Base-by-base conservation (phyloP, 768 basidiomycete genomes). In the Hericium coralloides region DNA sequence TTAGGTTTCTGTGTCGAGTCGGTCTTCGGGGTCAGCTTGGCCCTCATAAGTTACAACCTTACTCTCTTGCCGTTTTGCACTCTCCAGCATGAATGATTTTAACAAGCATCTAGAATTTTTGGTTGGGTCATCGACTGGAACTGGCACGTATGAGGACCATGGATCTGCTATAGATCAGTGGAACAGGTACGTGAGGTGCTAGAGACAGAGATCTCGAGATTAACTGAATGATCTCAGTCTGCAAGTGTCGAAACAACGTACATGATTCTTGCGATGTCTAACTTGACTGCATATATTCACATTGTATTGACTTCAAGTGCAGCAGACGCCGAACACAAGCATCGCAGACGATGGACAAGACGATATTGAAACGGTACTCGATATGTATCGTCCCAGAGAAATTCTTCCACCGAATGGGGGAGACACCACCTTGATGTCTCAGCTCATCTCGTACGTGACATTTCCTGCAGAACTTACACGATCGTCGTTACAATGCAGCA, bases 361-460 rank as follows among this genome's bases (percentile, higher is more conserved):
- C 3, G 53, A 54, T 50, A 31, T 38, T 38, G 56, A 57, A 14
- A 43, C 61, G 38, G 61, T 62, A 36, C 56, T 62, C 39, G 49
- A 62, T 43, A 20, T 62, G 38, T 62, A 58, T 23, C 59, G 59
- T 38, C 36, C 50, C 2, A 12, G n/a, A 15, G 43, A 12, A 12
- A 45, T 12, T 7, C 22, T n/a, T 12, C 43, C 43, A 12, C 7
- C 31, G 31, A 31, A 8, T 10, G n/a, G 43, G 43, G 43, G 10
- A 50, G 49, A n/a, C 15, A 45, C 23, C 12, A 23, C 22, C 25
- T 14, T 60, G 48, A 53, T 61, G 25, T 53, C 37, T 45, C 58
- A 47, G 52, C 56, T 62, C 20, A 54, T 60, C 25, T 60, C 55
- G 61, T 62, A 58, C 59, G 61, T 60, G 31, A 31, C 45, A 55